Evolutionary conservation across 352 stramenopile genomes (phyloP).

Genomic region (Phytophthora uliginosa): DNA sequence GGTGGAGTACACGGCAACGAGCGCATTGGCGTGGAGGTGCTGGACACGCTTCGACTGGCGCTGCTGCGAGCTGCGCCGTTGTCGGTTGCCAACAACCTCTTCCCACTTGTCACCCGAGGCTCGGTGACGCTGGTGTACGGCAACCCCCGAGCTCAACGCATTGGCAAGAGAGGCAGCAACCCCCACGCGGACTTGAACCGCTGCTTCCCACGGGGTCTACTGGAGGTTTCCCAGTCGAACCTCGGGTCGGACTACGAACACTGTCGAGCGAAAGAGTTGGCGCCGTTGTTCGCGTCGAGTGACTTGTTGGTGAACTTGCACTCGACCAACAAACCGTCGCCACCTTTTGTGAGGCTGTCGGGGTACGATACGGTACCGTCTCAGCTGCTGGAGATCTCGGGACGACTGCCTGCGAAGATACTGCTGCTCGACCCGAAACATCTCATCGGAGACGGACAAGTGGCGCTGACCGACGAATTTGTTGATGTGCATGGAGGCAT

Average conservation of each 20-base stretch:
- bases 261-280: conserved; percentile 63
- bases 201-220: conserved; percentile 59
- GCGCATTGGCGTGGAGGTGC: conserved; percentile 69
- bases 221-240: conserved; percentile 20
- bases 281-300: conserved; percentile 55
- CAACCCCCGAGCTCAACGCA: conserved; percentile 63
- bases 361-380: conserved; percentile 45
- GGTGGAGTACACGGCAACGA: conserved; percentile 85
- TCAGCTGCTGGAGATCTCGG: conserved; percentile 38
- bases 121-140: conserved; percentile 73
- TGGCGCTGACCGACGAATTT: conserved; percentile 82
- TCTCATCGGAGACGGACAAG: conserved; percentile 59
- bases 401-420: conserved; percentile 59
- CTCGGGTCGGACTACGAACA: conserved; percentile 50
- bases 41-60: conserved; percentile 66
- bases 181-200: conserved; percentile 77
- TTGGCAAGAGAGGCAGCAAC: conserved; percentile 59
- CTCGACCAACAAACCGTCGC: conserved; percentile 83
- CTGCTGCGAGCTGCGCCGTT: conserved; percentile 43
- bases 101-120: conserved; percentile 41
- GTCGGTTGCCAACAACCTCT: conserved; percentile 16
- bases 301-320: conserved; percentile 82
- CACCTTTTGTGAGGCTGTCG: conserved; percentile 71
- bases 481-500: conserved; percentile 67
- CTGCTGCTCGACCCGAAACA: conserved; percentile 74